phyloP scores from a whole-genome alignment of 2,329 filamentous ascomycete genomes.

The Fusarium tjaetaba region DNA sequence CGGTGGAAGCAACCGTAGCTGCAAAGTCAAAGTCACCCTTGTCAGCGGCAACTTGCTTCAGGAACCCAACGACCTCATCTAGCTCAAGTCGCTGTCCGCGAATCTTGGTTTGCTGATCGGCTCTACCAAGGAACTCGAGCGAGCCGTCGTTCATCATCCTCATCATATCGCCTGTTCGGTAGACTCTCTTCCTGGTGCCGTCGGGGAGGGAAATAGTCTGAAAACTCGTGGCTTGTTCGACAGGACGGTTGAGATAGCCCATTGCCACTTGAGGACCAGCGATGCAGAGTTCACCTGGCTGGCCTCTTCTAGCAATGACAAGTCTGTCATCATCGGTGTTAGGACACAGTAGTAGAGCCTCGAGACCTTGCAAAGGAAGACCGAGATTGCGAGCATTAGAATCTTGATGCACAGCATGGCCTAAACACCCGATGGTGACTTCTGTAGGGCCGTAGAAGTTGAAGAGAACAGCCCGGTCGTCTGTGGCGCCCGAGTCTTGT shows the following conservation, averaged over 20 bases:
- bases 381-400: conserved; percentile 28
- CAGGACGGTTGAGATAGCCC: conserved; percentile 14
- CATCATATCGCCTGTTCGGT: conserved; percentile 28
- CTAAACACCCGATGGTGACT: conserved; percentile 20
- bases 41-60: not conserved
- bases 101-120: conserved; percentile 26
- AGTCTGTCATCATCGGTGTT: rapidly evolving
- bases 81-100: conserved; percentile 22
- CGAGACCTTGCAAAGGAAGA: conserved; percentile 3
- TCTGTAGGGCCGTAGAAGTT: conserved; percentile 28
- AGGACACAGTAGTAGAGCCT: not conserved
- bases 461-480: not conserved
- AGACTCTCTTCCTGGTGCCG: not conserved
- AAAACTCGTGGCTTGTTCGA: conserved; percentile 16
- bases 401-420: not conserved
- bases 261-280: conserved; percentile 19
- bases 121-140: conserved; percentile 14
- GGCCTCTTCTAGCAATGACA: not conserved
- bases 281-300: conserved; percentile 19
- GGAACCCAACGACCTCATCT: conserved; percentile 12
- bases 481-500: rapidly evolving
- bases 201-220: not conserved
- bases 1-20: conserved; percentile 6
- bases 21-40: conserved; percentile 10
- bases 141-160: conserved; percentile 25